Evolutionary conservation across 2,329 filamentous ascomycete species (phyloP).

Genomic region (Penicillium sp.): DNA sequence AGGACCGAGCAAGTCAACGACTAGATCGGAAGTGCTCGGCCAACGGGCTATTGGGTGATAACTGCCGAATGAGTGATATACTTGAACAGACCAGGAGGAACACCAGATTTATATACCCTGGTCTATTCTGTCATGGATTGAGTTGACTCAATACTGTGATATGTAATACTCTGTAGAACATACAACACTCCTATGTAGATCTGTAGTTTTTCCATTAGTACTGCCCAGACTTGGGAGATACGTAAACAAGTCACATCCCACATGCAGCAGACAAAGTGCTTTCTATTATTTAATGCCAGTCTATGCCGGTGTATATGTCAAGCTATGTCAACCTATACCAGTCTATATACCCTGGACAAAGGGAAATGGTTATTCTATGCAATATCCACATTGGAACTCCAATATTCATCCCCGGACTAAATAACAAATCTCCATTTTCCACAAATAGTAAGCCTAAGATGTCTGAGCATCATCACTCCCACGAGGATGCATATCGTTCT

Average conservation of each 20-base stretch:
- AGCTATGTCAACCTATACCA: neutral
- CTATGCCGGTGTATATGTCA: too few species aligned
- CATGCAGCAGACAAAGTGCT: neutral
- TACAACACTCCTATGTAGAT: neutral
- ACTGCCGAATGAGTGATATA: neutral
- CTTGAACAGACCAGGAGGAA: neutral
- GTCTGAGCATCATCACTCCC: neutral
- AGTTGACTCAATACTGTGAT: neutral
- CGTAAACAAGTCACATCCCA: neutral
- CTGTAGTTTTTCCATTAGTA: neutral
- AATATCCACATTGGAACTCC: neutral
- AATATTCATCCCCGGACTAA: neutral
- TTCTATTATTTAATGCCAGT: neutral
- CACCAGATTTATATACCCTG: neutral
- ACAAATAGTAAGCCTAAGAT: neutral
- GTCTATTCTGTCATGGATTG: slow-evolving; percentile 12
- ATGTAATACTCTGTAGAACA: neutral
- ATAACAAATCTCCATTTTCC: neutral
- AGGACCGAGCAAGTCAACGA: neutral
- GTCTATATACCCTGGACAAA: neutral
- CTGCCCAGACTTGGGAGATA: neutral
- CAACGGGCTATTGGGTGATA: neutral
- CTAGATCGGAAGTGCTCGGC: neutral
- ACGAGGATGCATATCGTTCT: slow-evolving; percentile 21
- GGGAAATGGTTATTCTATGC: neutral